These are phyloP conservation scores for Solanum stenotomum DNA, from an alignment of 257 asterid genomes.

Conservation along the genomic window DNA sequence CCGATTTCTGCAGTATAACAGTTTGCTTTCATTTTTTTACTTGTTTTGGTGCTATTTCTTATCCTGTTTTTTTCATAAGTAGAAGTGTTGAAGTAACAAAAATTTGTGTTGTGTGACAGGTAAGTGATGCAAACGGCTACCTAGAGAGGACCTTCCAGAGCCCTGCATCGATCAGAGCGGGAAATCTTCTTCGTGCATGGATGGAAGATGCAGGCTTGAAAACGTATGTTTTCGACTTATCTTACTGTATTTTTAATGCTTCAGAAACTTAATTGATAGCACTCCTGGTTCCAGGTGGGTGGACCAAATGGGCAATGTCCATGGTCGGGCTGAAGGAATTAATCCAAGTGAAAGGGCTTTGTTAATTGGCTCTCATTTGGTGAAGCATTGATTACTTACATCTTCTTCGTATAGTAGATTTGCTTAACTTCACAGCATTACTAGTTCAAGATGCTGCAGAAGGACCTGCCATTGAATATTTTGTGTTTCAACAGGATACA, in stretches of 20 bases:
- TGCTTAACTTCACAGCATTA: neutral
- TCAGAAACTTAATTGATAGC: neutral
- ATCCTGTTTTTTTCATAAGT: neutral
- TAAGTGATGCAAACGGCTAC: conserved; percentile 77
- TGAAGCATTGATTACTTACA: conserved; percentile 25
- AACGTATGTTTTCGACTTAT: conserved; percentile 41
- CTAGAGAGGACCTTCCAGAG: conserved; percentile 96
- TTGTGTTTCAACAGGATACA: conserved; percentile 58
- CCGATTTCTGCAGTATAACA: neutral
- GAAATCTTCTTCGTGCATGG: conserved; percentile 61
- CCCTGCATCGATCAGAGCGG: conserved; percentile 76
- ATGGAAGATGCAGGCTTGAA: conserved; percentile 94
- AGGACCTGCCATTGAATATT: neutral
- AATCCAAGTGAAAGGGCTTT: conserved; percentile 76
- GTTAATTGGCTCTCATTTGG: conserved; percentile 98
- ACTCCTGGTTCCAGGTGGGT: conserved; percentile 59
- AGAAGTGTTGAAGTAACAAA: neutral
- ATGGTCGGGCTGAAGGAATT: conserved; percentile 77
- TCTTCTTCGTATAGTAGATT: conserved; percentile 4
- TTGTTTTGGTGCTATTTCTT: neutral
- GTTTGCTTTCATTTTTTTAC: neutral
- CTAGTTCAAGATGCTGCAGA: neutral
- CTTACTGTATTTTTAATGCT: neutral
- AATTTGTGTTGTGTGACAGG: conserved; percentile 30
- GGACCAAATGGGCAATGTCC: conserved; percentile 96